Evolutionary conservation across 75 land plant species (phyloP), one percentile per base, ranked within the genome.

Genomic region (Adiantum capillusveneris): DNA sequence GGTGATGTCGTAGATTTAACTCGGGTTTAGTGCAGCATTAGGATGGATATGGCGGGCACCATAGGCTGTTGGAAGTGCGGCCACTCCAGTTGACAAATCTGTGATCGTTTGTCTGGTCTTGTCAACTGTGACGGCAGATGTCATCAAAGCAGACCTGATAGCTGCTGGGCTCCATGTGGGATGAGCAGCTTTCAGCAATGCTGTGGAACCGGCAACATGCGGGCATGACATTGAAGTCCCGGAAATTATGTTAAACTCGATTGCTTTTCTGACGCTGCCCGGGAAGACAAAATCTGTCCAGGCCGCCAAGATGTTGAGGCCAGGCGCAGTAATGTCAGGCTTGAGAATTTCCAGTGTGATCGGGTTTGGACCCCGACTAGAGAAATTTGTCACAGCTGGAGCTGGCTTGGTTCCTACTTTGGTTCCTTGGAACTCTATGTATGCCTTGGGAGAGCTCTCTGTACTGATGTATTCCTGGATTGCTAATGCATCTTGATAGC

Each of bases 91-190:
- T n/a, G 65, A 63, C 2, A 69, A 60, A 60, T 85, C 90, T 19
- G 41, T 49, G 16, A 88, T 44, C 22, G 37, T 34, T 0, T 66
- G 25, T 1, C 78, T 77, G 43, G 44, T 29, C 19, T 76, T 81
- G 73, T 81, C 79, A 9, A 45, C 3, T 22, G n/a, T n/a, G n/a
- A 17, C 11, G 39, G 41, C 83, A 13, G 93, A 79, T n/a, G 93
- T 91, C 96, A 90, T 90, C 24, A 90, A 74, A 0, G 96, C 96
- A 0, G 96, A 90, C 6, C 61, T 50, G 29, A 91, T 73, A 13
- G 97, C 93, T 0, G 84, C 88, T 0, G 93, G 88, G 65, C 82
- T 80, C 97, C 97, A 91, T 0, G 70, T 78, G 0, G 88, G 86
- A 46, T 91, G 88, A 0, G 78, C 86, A 2, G 45, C 79, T 30